Evolutionary conservation across 2,329 filamentous ascomycete genomes (phyloP).

Genomic region (Atkinsonella hypoxylon): DNA sequence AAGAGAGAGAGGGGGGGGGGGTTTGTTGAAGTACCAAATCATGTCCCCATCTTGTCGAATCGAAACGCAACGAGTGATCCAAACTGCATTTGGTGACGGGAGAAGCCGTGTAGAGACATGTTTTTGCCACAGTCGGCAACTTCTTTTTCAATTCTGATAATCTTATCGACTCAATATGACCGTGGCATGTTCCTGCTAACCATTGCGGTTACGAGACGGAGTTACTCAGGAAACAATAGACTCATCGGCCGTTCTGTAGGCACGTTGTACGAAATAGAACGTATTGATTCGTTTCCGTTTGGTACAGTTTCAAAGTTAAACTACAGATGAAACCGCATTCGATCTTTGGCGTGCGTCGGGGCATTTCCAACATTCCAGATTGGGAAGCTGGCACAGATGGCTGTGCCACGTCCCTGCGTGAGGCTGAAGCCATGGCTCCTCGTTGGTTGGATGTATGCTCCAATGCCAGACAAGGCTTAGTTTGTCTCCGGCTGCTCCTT

Average conservation of each 20-base stretch:
- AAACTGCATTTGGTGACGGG: too few relatives aligned
- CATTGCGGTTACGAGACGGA: neutral
- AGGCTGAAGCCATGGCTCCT: constrained; percentile 1
- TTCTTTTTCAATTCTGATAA: neutral
- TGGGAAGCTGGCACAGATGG: constrained; percentile 3
- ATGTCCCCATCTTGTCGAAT: too few relatives aligned
- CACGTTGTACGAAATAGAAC: neutral
- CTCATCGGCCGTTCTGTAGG: neutral
- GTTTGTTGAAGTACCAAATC: too few relatives aligned
- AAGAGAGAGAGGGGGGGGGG: too few relatives aligned
- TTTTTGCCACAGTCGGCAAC: neutral
- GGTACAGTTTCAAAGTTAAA: neutral
- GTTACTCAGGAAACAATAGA: neutral
- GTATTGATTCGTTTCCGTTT: neutral
- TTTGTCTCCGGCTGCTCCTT: neutral
- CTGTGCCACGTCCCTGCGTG: constrained; percentile 1
- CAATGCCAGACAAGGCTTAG: too few relatives aligned
- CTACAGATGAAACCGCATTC: neutral
- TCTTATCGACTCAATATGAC: neutral
- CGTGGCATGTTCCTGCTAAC: neutral
- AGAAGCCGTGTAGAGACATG: too few relatives aligned
- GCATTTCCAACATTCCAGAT: neutral
- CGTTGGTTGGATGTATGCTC: neutral
- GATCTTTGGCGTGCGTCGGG: neutral
- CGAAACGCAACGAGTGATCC: too few relatives aligned